Conservation (phyloP, 2,329 filamentous ascomycete genomes). For the Pseudocercospora cruenta region DNA sequence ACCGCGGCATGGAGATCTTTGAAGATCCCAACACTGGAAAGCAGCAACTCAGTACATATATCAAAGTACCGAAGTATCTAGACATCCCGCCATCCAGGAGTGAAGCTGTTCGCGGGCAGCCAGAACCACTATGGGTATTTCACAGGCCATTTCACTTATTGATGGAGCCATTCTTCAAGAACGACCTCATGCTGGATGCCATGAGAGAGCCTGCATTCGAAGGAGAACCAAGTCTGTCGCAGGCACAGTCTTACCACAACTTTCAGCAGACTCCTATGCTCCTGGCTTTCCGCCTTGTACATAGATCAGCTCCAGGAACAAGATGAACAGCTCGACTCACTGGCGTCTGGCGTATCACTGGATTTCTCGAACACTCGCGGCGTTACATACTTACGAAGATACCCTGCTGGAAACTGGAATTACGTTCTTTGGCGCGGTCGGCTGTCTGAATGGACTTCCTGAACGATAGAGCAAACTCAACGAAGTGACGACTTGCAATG, state of each 20-base stretch:
- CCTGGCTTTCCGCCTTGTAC: conserved; percentile 28
- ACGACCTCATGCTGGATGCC: conserved; percentile 49
- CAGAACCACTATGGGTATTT: conserved; percentile 41
- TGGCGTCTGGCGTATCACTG: too few relatives aligned
- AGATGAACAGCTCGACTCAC: too few relatives aligned
- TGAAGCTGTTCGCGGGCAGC: conserved; percentile 39
- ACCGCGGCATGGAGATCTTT: conserved; percentile 45
- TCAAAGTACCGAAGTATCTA: conserved; percentile 49
- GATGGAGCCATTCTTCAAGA: conserved; percentile 49
- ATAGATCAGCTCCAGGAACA: too few relatives aligned
- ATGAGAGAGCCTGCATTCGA: conserved; percentile 55
- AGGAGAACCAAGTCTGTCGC: conserved; percentile 36
- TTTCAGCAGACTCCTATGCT: conserved; percentile 42
- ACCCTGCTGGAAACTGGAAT: too few relatives aligned
- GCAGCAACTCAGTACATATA: conserved; percentile 41
- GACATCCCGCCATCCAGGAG: conserved; percentile 46
- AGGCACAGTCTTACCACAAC: conserved; percentile 45
- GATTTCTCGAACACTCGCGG: too few relatives aligned
- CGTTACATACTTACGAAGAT: too few relatives aligned
- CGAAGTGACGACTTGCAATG: too few relatives aligned
- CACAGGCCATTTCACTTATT: conserved; percentile 53
- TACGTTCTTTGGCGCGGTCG: too few relatives aligned
- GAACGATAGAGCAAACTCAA: too few relatives aligned
- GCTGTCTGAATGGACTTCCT: too few relatives aligned
- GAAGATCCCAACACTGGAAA: conserved; percentile 44